phyloP scores from a whole-genome alignment of 768 basidiomycete species.

The Russula griseocarnosa region DNA sequence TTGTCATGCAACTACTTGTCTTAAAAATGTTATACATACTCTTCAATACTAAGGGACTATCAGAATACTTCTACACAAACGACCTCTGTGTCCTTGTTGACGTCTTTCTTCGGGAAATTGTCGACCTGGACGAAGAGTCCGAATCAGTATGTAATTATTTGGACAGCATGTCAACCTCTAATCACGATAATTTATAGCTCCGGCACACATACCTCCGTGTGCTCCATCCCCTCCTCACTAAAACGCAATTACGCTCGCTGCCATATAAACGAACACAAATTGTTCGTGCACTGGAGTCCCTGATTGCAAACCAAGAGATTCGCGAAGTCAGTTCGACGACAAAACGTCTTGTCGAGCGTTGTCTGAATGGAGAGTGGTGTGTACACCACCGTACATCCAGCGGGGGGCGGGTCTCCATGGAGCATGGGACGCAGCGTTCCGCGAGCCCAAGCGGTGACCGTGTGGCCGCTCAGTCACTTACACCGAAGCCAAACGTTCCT shows the following conservation, averaged over 20 bases:
- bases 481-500: slow-evolving; percentile 29
- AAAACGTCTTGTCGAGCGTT: slow-evolving; percentile 85
- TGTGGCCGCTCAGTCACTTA: slow-evolving; percentile 30
- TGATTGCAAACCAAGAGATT: slow-evolving; percentile 68
- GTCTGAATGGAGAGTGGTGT: slow-evolving; percentile 85
- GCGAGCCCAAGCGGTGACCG: slow-evolving; percentile 35
- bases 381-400: slow-evolving; percentile 52
- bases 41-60: slow-evolving; percentile 88
- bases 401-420: slow-evolving; percentile 3
- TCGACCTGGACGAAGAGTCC: slow-evolving; percentile 87
- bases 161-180: not conserved
- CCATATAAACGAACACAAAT: slow-evolving; percentile 94
- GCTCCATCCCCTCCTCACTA: slow-evolving; percentile 88
- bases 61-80: slow-evolving; percentile 98
- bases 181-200: slow-evolving; percentile 44
- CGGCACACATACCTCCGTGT: slow-evolving; percentile 97
- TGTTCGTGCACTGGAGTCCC: slow-evolving; percentile 72
- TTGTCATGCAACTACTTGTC: slow-evolving; percentile 91
- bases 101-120: slow-evolving; percentile 92
- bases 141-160: slow-evolving; percentile 65
- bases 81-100: slow-evolving; percentile 95
- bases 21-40: slow-evolving; percentile 92
- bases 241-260: slow-evolving; percentile 79
- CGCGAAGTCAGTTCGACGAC: slow-evolving; percentile 86
- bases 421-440: slow-evolving; percentile 29